Evolutionary conservation across 148 eudicot genomes (phyloP).

Genomic region (Talinum fruticosum): DNA sequence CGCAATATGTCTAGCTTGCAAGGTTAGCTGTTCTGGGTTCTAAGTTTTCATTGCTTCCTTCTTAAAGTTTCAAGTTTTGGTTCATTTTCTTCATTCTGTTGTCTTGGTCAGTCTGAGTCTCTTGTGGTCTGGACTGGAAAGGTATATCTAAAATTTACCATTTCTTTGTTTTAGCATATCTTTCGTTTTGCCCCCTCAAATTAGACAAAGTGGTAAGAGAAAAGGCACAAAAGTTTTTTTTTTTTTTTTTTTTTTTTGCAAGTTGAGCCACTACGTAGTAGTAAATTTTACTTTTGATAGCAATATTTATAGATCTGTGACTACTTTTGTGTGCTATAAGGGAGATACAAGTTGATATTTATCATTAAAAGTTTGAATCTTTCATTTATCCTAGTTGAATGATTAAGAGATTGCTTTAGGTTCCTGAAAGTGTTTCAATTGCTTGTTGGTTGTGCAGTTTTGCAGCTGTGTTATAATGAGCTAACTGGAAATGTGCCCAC

Average conservation of each 20-base stretch:
- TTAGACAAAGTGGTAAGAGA: background rate
- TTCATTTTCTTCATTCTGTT: background rate
- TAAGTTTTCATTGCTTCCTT: slow-evolving; percentile 1
- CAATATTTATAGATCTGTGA: background rate
- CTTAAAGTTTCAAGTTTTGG: slow-evolving; percentile 17
- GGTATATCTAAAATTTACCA: no score
- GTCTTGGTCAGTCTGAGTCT: slow-evolving; percentile 7
- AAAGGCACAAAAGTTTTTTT: background rate
- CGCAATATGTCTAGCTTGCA: slow-evolving; percentile 70
- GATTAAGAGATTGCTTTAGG: background rate
- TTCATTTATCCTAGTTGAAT: background rate
- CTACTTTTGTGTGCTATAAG: slow-evolving; percentile 2
- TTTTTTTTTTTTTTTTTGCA: background rate
- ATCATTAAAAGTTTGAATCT: background rate
- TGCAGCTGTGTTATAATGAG: slow-evolving; percentile 86
- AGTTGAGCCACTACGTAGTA: background rate
- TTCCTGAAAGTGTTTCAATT: slow-evolving; percentile 21
- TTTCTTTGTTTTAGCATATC: slow-evolving; percentile 1
- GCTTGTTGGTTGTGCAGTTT: slow-evolving; percentile 45
- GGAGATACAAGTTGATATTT: background rate
- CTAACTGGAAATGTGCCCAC: slow-evolving; percentile 69
- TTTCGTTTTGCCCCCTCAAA: slow-evolving; percentile 3
- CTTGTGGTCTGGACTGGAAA: background rate
- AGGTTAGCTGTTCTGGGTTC: slow-evolving; percentile 44
- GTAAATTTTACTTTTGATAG: background rate